Conservation (phyloP, 2,329 filamentous ascomycete species). For the Aspergillus sp. region DNA sequence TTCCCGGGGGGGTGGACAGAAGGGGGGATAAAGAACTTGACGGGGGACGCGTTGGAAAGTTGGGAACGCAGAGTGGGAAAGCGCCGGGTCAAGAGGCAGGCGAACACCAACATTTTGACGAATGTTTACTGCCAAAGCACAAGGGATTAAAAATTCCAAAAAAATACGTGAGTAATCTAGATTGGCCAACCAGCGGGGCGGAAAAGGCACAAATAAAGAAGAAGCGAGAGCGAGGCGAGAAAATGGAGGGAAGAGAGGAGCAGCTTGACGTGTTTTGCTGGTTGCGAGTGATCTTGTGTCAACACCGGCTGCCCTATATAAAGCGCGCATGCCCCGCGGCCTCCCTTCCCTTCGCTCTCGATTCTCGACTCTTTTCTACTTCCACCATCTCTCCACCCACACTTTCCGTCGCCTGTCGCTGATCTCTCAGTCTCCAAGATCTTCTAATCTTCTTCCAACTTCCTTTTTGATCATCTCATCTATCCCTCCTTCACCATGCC, state of each 20-base stretch:
- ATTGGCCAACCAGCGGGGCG: slow-evolving; percentile 15
- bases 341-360: slow-evolving; percentile 39
- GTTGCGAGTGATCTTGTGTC: slow-evolving; percentile 42
- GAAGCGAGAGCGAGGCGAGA: slow-evolving; percentile 12
- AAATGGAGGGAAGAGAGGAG: slow-evolving; percentile 15
- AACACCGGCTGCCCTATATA: slow-evolving; percentile 45
- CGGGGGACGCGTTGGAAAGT: slow-evolving; percentile 3
- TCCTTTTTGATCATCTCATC: slow-evolving; percentile 14
- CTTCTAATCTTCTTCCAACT: slow-evolving; percentile 7
- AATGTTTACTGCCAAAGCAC: background rate
- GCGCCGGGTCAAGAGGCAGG: background rate
- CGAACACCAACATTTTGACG: slow-evolving; percentile 2
- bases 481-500: slow-evolving; percentile 52
- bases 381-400: slow-evolving; percentile 18
- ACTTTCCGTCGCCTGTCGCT: slow-evolving; percentile 7
- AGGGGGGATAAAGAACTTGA: slow-evolving; percentile 13
- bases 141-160: background rate
- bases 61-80: background rate
- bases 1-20: background rate
- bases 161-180: slow-evolving; percentile 1
- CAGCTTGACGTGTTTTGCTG: slow-evolving; percentile 24
- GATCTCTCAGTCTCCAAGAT: slow-evolving; percentile 18
- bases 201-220: slow-evolving; percentile 10
- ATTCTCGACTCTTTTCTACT: slow-evolving; percentile 28
- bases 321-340: slow-evolving; percentile 43